Percentiles rank a stretch among this genome's conserved stretches.
Evolutionary conservation across 1,284 basidiomycete genomes (phyloP).

Genomic region (Leccinum pachyderme): DNA sequence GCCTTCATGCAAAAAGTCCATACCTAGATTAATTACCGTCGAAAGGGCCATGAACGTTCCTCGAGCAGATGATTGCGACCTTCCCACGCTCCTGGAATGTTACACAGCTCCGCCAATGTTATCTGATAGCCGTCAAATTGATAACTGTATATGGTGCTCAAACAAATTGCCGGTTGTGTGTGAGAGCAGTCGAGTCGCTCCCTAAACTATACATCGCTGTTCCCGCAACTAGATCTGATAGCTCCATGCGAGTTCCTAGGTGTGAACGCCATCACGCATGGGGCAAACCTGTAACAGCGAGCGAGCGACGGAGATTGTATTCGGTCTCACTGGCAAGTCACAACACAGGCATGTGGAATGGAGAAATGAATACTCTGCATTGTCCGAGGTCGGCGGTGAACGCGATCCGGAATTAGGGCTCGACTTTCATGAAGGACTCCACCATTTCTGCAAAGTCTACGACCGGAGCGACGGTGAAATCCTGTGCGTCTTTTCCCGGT

Average conservation of each 20-base stretch:
- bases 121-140: too few species aligned
- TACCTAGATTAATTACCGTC: not conserved
- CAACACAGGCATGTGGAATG: not conserved
- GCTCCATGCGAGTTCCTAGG: not conserved
- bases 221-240: not conserved
- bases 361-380: not conserved
- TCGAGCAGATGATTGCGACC: not conserved
- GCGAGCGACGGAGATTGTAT: not conserved
- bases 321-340: not conserved
- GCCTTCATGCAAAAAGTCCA: not conserved
- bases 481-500: not conserved
- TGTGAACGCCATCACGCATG: not conserved
- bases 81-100: not conserved
- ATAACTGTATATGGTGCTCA: not conserved
- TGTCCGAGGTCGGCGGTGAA: not conserved
- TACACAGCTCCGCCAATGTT: not conserved
- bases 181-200: not conserved
- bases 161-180: not conserved
- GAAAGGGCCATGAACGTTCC: not conserved
- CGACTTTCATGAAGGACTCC: conserved; percentile 26
- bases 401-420: not conserved
- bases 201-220: not conserved
- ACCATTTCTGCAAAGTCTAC: conserved; percentile 21
- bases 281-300: not conserved
- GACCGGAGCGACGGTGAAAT: not conserved